Evolutionary conservation across 768 basidiomycete species (phyloP), one percentile per base, ranked within the genome.

Genomic region (Podaxis rugospora): DNA sequence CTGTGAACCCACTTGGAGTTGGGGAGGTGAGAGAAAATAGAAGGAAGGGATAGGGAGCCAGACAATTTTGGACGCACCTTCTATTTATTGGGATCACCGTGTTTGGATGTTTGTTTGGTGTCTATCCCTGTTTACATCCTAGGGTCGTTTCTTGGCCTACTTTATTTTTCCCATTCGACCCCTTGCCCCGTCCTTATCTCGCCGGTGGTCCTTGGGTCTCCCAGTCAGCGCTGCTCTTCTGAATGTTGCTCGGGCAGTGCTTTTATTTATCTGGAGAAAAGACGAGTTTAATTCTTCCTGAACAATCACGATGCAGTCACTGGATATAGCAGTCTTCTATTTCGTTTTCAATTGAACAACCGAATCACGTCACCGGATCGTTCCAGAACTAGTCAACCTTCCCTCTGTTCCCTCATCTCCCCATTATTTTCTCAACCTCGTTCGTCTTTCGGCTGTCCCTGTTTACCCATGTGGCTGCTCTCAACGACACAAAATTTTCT

Each of bases 11-110:
- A 76, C 74, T 76, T 75, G 73, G 72, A 58, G 67, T 66, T 67
- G 69, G 69, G 57, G 57, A 59, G 57, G 21, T 69, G 77, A 74
- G 73, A 79, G 79, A 82, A 81, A 82, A 78, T 80, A 80, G 80
- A 80, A 82, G 82, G 81, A 81, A 78, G 80, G 79, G 80, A 75
- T 77, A 70, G 72, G 72, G 75, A 77, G 72, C 67, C 66, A 65
- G 67, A 74, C 75, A 67, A 71, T 71, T 76, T 72, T 68, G 70
- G 71, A 63, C 64, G 64, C 58, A 57, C 64, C 70, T 72, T 76
- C 74, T 74, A 76, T 79, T 76, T 78, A 79, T 78, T 78, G 74
- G 72, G 68, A 75, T 70, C 76, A 58, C 56, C 65, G 57, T 78
- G 73, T 79, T 79, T 77, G 72, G 71, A 50, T 65, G 57, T 60